Percentiles rank a stretch among this genome's conserved stretches.
These are phyloP conservation scores for Hydnum rufescens DNA, from an alignment of 768 basidiomycete genomes.

Conservation along the genomic window DNA sequence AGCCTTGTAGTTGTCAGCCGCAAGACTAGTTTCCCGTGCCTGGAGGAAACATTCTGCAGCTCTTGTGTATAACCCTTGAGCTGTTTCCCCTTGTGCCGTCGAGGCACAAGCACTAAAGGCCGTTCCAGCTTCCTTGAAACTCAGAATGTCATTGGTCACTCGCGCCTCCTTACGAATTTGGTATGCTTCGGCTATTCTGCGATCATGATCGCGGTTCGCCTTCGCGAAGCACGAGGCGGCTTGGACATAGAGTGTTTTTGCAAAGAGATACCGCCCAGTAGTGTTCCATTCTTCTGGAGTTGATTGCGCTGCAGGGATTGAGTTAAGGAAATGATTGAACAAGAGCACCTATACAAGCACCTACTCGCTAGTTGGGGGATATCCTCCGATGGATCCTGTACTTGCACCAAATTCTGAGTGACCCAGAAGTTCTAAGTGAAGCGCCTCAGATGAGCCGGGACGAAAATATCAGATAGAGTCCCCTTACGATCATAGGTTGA, in stretches of 20 bases:
- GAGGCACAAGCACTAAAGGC: not conserved
- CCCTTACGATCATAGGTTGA: conserved; percentile 3
- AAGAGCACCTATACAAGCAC: not conserved
- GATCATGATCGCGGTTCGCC: not conserved
- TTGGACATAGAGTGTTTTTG: conserved; percentile 5
- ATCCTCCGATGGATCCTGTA: not conserved
- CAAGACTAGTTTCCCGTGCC: not conserved
- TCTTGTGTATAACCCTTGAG: not conserved
- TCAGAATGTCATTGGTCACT: not conserved
- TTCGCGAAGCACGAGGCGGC: conserved; percentile 8
- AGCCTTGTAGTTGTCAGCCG: not conserved
- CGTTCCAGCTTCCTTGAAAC: not conserved
- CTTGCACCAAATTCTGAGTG: not conserved
- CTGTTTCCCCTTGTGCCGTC: too few relatives aligned
- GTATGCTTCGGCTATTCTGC: not conserved
- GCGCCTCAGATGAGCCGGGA: not conserved
- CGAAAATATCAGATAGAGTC: not conserved
- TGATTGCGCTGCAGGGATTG: not conserved
- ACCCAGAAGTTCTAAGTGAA: conserved; percentile 2
- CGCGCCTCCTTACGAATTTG: not conserved
- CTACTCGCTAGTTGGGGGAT: conserved; percentile 4
- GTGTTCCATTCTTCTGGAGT: conserved; percentile 2
- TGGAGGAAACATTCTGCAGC: not conserved
- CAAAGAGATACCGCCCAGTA: conserved; percentile 5
- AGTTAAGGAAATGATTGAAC: not conserved